Evolutionary conservation across 257 asterid species (phyloP).

Genomic region (Scutellaria galericulata): DNA sequence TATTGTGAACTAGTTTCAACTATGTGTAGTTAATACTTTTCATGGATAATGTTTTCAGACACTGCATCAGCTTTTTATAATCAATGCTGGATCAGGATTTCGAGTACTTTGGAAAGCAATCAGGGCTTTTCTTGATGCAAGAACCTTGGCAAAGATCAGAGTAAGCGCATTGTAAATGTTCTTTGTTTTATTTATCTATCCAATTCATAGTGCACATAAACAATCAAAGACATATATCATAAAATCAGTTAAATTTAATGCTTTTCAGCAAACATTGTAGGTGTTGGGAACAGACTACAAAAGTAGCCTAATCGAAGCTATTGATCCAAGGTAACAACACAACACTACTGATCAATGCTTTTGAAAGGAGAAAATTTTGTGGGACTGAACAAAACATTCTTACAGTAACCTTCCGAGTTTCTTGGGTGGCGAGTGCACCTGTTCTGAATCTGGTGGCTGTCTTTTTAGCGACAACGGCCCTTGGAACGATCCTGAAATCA

Average conservation of each 20-base stretch:
- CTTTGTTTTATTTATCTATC: not conserved
- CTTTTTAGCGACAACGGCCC: conserved; percentile 77
- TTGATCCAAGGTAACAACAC: conserved; percentile 62
- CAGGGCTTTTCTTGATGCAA: conserved; percentile 68
- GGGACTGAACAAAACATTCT: not conserved
- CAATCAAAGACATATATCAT: not conserved
- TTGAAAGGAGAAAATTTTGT: not conserved
- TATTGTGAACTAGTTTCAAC: not conserved
- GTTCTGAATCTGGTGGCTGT: conserved; percentile 63
- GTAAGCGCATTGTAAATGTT: conserved; percentile 37
- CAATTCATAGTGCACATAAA: not conserved
- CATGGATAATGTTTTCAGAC: conserved; percentile 52
- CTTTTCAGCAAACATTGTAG: conserved; percentile 39
- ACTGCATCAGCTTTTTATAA: conserved; percentile 62
- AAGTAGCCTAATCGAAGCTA: conserved; percentile 59
- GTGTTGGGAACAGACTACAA: conserved; percentile 71
- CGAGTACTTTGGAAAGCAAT: conserved; percentile 70
- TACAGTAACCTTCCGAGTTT: conserved; percentile 71
- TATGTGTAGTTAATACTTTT: not conserved
- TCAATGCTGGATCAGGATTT: conserved; percentile 77
- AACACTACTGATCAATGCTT: not conserved
- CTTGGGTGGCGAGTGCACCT: conserved; percentile 73
- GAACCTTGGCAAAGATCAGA: conserved; percentile 72
- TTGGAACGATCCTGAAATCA: conserved; percentile 70
- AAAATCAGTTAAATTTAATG: conserved; percentile 3